Conservation (phyloP, 768 basidiomycete genomes). For the Tylopilus felleus region DNA sequence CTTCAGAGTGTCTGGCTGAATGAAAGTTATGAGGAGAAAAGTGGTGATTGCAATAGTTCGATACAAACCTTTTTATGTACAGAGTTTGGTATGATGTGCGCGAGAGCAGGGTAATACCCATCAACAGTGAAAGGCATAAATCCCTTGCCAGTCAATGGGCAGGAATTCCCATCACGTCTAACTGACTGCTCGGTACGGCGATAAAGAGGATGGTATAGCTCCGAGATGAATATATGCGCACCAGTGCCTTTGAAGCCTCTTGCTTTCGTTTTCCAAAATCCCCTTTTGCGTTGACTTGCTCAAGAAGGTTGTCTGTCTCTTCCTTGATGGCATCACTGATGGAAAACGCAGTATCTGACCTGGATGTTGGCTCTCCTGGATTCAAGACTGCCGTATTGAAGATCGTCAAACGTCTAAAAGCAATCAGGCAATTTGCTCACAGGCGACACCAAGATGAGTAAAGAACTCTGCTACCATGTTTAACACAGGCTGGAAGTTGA, state of each 20-base stretch:
- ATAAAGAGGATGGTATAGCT: not conserved
- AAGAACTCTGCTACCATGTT: not conserved
- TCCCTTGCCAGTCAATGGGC: not conserved
- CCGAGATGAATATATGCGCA: not conserved
- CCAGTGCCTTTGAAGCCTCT: constrained; percentile 3
- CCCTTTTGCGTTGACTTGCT: not conserved
- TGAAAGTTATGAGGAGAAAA: not conserved
- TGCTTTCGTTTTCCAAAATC: not conserved
- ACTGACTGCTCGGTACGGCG: not conserved
- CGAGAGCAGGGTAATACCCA: not conserved
- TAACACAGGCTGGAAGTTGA: not conserved
- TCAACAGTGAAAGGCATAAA: not conserved
- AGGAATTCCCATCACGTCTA: not conserved
- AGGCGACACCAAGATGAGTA: constrained; percentile 1
- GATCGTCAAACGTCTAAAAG: not conserved
- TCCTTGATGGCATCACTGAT: not conserved
- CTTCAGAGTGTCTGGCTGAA: not conserved
- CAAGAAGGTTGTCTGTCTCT: not conserved
- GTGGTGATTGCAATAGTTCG: not conserved
- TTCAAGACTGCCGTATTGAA: not conserved
- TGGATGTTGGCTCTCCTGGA: not conserved
- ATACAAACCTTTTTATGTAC: not conserved
- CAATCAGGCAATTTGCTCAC: not conserved
- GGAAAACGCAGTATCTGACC: not conserved
- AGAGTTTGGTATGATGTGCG: not conserved